phyloP scores from a whole-genome alignment of 2,329 filamentous ascomycete species.

The Dactylellina leptospora region DNA sequence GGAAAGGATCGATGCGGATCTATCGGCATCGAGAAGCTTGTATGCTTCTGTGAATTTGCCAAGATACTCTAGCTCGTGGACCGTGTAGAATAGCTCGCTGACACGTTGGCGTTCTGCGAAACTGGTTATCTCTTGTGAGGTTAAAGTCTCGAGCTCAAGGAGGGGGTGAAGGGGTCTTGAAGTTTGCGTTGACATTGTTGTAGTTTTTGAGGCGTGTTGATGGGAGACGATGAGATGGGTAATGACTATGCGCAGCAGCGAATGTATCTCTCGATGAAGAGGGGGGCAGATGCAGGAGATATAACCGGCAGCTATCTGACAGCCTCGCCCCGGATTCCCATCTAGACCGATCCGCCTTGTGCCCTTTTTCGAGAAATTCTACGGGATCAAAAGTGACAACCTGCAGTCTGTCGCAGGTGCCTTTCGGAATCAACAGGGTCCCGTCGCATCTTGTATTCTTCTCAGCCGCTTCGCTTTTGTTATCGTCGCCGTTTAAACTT shows the following conservation, averaged over 20 bases:
- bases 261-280: background rate
- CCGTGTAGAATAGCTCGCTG: conserved; percentile 13
- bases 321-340: background rate
- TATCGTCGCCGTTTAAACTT: too few species aligned
- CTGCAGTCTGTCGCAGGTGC: conserved; percentile 15
- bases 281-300: background rate
- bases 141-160: conserved; percentile 32
- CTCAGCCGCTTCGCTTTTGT: conserved; percentile 23
- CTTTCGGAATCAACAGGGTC: conserved; percentile 7
- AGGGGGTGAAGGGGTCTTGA: conserved; percentile 23
- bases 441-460: background rate
- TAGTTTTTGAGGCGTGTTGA: conserved; percentile 13
- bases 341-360: background rate
- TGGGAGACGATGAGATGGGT: background rate
- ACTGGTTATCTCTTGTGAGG: background rate
- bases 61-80: conserved; percentile 31
- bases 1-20: background rate
- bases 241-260: too few species aligned
- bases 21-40: background rate
- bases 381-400: too few species aligned
- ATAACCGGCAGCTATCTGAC: background rate
- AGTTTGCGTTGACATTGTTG: conserved; percentile 45
- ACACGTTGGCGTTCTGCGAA: background rate
- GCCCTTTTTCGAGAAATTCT: background rate
- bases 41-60: conserved; percentile 41